Conservation (phyloP, 31 red algal genomes). For the Endocladia muricata region DNA sequence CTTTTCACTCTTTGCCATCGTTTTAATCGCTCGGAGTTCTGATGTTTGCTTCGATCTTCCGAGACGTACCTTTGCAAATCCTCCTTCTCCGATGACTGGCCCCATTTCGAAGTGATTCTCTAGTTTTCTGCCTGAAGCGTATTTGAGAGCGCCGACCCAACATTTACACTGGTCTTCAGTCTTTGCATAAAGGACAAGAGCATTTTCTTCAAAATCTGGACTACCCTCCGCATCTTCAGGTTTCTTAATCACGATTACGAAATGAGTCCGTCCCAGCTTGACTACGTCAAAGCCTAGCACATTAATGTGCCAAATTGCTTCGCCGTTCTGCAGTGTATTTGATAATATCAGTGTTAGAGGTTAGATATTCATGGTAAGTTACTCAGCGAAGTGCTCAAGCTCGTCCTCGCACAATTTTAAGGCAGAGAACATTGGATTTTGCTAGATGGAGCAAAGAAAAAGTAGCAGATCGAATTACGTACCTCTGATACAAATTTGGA, state of each 20-base stretch:
- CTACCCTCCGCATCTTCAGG: conserved; percentile 15
- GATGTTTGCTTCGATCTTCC: conserved; percentile 44
- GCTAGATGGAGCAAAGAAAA: not conserved
- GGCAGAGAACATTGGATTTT: not conserved
- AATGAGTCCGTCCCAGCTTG: conserved; percentile 30
- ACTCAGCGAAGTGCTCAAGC: not conserved
- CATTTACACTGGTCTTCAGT: conserved; percentile 44
- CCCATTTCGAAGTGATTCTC: conserved; percentile 36
- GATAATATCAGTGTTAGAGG: too few species aligned
- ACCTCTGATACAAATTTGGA: conserved; percentile 51
- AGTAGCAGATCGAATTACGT: not conserved
- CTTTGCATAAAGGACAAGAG: conserved; percentile 43
- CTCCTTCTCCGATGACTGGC: conserved; percentile 62
- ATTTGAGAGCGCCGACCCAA: conserved; percentile 45
- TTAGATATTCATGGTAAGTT: too few species aligned
- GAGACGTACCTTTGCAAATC: conserved; percentile 61
- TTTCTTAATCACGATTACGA: conserved; percentile 35
- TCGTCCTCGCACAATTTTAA: not conserved
- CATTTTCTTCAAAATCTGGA: conserved; percentile 52
- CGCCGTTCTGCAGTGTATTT: conserved; percentile 7
- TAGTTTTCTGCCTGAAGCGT: conserved; percentile 34
- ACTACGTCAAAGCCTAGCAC: conserved; percentile 37
- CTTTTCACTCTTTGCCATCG: conserved; percentile 62
- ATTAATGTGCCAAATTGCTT: conserved; percentile 55
- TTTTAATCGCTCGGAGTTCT: conserved; percentile 68